A percentile compares a stretch with the other conserved stretches of the same genome.
These are phyloP conservation scores for Ophiostoma australiae DNA, from an alignment of 2,329 filamentous ascomycete species.

Conservation along the genomic window DNA sequence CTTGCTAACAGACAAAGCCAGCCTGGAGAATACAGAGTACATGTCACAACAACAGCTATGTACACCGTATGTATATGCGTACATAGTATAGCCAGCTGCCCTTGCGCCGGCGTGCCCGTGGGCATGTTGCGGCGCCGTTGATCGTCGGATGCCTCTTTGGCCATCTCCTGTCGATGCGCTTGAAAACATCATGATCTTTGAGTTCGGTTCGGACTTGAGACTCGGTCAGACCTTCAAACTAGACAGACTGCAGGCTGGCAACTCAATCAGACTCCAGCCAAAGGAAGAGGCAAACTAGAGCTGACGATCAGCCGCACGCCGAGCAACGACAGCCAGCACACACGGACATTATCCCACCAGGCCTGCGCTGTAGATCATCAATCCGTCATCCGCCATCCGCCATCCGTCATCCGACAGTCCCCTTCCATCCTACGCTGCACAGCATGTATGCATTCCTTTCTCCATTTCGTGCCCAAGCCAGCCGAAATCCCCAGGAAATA, in stretches of 20 bases:
- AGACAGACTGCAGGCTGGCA: too few relatives aligned
- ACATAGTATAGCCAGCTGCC: not conserved
- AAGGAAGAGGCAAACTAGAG: slow-evolving; percentile 1
- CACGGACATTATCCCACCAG: not conserved
- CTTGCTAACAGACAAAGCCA: too few relatives aligned
- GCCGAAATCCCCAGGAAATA: not conserved
- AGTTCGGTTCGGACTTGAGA: not conserved
- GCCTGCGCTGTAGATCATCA: not conserved
- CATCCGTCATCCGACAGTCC: not conserved
- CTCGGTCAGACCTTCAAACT: too few relatives aligned
- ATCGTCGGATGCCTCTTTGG: not conserved
- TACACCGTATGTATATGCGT: too few relatives aligned
- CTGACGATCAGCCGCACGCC: slow-evolving; percentile 3
- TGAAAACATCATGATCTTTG: not conserved
- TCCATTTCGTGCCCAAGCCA: not conserved
- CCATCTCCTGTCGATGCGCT: not conserved
- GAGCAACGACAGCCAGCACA: not conserved
- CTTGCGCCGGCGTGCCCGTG: not conserved
- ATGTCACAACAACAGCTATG: too few relatives aligned
- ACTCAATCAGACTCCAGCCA: not conserved
- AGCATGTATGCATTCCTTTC: not conserved
- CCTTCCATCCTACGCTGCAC: not conserved
- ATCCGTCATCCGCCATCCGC: not conserved
- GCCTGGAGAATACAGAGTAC: too few relatives aligned
- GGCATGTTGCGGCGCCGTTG: not conserved